Conservation (phyloP, 192 early-diverging fungal genomes). For the Linnemannia exigua region DNA sequence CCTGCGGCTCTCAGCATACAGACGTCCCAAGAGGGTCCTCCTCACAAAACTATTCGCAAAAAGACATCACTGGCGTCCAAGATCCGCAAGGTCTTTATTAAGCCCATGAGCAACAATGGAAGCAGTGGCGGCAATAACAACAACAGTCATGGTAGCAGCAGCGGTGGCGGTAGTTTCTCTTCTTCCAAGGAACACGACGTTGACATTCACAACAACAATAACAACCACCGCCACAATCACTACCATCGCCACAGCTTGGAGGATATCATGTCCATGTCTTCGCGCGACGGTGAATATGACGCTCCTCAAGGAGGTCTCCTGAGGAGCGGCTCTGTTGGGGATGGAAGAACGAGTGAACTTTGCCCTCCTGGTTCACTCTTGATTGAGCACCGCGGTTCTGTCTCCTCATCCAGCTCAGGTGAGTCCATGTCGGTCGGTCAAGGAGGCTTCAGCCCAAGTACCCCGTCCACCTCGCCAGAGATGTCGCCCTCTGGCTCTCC, state of each 20-base stretch:
- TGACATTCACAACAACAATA: too few relatives aligned
- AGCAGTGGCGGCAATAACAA: neutral
- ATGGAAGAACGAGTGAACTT: neutral
- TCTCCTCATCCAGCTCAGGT: slow-evolving; percentile 44
- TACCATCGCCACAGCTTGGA: neutral
- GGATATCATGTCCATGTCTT: slow-evolving; percentile 21
- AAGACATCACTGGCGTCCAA: slow-evolving; percentile 35
- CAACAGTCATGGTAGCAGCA: neutral
- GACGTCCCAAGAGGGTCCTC: neutral
- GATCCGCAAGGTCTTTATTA: slow-evolving; percentile 46
- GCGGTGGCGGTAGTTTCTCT: neutral
- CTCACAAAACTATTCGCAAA: slow-evolving; percentile 20
- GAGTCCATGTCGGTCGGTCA: slow-evolving; percentile 30
- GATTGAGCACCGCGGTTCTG: slow-evolving; percentile 41
- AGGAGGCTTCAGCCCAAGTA: slow-evolving; percentile 8
- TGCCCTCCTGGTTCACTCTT: neutral
- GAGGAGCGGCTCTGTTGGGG: neutral
- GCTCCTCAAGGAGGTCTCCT: neutral
- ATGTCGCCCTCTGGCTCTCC: slow-evolving; percentile 43
- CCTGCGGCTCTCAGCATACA: neutral
- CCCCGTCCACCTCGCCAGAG: slow-evolving; percentile 45
- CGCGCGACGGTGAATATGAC: neutral
- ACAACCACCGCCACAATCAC: neutral
- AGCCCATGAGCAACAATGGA: neutral
- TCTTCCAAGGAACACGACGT: slow-evolving; percentile 12